Evolutionary conservation across 768 basidiomycete genomes (phyloP).

Genomic region (Suillus subluteus): DNA sequence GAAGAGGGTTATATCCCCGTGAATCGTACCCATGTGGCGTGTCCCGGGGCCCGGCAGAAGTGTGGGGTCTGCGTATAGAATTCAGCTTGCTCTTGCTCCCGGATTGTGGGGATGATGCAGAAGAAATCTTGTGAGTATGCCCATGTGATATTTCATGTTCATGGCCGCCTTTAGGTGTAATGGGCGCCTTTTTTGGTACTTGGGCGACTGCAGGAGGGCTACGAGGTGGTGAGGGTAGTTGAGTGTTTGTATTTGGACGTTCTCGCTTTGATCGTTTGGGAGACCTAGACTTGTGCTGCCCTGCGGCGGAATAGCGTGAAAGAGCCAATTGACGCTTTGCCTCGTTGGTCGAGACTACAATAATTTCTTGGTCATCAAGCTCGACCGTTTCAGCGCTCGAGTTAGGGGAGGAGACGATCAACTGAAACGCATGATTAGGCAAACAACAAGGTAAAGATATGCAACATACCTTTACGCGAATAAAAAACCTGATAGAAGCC

Average conservation of each 20-base stretch:
- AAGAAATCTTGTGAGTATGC: conserved; percentile 34
- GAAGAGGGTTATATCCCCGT: conserved; percentile 17
- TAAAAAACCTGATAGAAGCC: conserved; percentile 69
- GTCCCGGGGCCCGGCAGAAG: conserved; percentile 74
- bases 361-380: conserved; percentile 68
- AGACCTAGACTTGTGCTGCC: conserved; percentile 60
- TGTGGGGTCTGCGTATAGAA: conserved; percentile 62
- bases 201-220: conserved; percentile 28
- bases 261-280: conserved; percentile 49
- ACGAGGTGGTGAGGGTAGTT: conserved; percentile 45
- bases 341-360: conserved; percentile 70
- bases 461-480: conserved; percentile 63
- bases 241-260: conserved; percentile 23
- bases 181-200: conserved; percentile 14
- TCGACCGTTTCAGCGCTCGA: conserved; percentile 68
- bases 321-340: conserved; percentile 67
- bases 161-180: conserved; percentile 9
- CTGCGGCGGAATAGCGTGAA: conserved; percentile 50
- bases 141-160: conserved; percentile 16
- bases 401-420: conserved; percentile 48
- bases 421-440: conserved; percentile 31
- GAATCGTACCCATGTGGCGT: conserved; percentile 38
- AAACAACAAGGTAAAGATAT: conserved; percentile 13
- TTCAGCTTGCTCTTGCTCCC: conserved; percentile 33
- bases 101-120: conserved; percentile 34